These are phyloP conservation scores for Magnaporthiopsis incrustans DNA, from an alignment of 2,329 filamentous ascomycete species.

Conservation along the genomic window DNA sequence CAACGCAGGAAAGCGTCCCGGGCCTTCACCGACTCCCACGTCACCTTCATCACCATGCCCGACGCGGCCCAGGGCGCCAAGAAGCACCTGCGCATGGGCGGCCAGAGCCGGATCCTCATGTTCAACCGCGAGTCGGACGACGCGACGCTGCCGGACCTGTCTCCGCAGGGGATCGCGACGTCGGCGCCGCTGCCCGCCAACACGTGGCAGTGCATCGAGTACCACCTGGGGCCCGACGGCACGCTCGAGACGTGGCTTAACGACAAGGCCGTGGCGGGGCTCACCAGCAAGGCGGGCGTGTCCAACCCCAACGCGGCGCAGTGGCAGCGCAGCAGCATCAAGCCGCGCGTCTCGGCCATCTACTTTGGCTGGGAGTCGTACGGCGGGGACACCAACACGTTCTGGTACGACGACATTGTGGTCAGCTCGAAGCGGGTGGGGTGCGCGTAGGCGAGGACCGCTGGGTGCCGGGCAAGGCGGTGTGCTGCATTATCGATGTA, in stretches of 20 bases:
- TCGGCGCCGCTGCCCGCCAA: slow-evolving; percentile 42
- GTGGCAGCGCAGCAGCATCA: slow-evolving; percentile 41
- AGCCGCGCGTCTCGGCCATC: slow-evolving; percentile 44
- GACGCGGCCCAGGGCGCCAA: slow-evolving; percentile 45
- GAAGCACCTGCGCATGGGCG: slow-evolving; percentile 55
- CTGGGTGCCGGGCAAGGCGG: no score
- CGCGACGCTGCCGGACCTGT: slow-evolving; percentile 53
- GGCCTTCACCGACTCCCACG: slow-evolving; percentile 49
- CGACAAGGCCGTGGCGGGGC: slow-evolving; percentile 38
- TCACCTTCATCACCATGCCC: slow-evolving; percentile 57
- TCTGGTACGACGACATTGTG: slow-evolving; percentile 55
- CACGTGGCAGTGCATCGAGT: slow-evolving; percentile 52
- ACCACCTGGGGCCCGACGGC: slow-evolving; percentile 49
- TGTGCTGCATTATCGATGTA: no score
- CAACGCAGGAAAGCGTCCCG: slow-evolving; percentile 42
- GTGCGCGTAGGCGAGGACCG: slow-evolving; percentile 21
- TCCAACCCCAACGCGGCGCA: slow-evolving; percentile 42
- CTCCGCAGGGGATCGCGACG: slow-evolving; percentile 47
- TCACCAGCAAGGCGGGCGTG: slow-evolving; percentile 38
- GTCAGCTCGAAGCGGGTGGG: slow-evolving; percentile 40
- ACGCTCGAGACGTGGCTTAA: slow-evolving; percentile 55
- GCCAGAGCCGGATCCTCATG: slow-evolving; percentile 53
- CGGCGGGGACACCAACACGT: slow-evolving; percentile 50
- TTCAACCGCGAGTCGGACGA: slow-evolving; percentile 58
- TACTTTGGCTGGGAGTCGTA: slow-evolving; percentile 60